These are phyloP conservation scores for Vigna reflexopilosa DNA, from an alignment of 306 rosid genomes.

Conservation along the genomic window DNA sequence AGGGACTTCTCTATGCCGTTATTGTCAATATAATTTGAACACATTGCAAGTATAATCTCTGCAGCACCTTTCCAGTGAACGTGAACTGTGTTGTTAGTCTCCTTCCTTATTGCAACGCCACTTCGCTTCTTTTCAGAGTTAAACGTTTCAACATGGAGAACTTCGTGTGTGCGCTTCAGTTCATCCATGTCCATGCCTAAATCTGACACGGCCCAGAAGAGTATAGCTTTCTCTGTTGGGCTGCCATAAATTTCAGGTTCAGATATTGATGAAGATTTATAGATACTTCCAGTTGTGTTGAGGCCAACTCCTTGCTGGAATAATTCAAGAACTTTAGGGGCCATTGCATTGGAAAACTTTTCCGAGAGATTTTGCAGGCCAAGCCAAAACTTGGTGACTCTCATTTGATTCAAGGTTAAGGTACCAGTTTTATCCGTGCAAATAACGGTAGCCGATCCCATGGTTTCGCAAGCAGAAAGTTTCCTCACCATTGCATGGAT, in stretches of 20 bases:
- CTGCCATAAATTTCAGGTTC: slow-evolving; percentile 82
- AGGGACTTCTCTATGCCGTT: slow-evolving; percentile 57
- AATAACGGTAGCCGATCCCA: slow-evolving; percentile 94
- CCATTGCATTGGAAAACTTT: slow-evolving; percentile 45
- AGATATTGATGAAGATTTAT: slow-evolving; percentile 50
- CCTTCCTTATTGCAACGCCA: slow-evolving; percentile 66
- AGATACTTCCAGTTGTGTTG: slow-evolving; percentile 76
- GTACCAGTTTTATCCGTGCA: slow-evolving; percentile 93
- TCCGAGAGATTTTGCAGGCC: slow-evolving; percentile 62
- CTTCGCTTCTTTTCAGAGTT: slow-evolving; percentile 88
- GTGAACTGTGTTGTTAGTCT: slow-evolving; percentile 52
- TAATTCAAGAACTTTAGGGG: slow-evolving; percentile 54
- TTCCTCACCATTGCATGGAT: slow-evolving; percentile 93
- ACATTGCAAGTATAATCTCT: slow-evolving; percentile 80
- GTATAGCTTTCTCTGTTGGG: slow-evolving; percentile 88
- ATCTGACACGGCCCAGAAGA: slow-evolving; percentile 71
- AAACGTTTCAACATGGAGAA: slow-evolving; percentile 82
- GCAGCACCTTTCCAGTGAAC: slow-evolving; percentile 97
- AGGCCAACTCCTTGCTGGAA: slow-evolving; percentile 77
- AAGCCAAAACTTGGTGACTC: slow-evolving; percentile 73
- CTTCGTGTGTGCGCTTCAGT: slow-evolving; percentile 54
- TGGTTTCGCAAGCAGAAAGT: slow-evolving; percentile 88
- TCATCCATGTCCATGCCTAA: slow-evolving; percentile 73
- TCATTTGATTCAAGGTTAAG: slow-evolving; percentile 78
- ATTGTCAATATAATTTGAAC: slow-evolving; percentile 62